Percentiles rank a stretch among this genome's conserved stretches.
These are phyloP conservation scores for Erigeron canadensis DNA, from an alignment of 129 eudicot genomes.

Conservation along the genomic window DNA sequence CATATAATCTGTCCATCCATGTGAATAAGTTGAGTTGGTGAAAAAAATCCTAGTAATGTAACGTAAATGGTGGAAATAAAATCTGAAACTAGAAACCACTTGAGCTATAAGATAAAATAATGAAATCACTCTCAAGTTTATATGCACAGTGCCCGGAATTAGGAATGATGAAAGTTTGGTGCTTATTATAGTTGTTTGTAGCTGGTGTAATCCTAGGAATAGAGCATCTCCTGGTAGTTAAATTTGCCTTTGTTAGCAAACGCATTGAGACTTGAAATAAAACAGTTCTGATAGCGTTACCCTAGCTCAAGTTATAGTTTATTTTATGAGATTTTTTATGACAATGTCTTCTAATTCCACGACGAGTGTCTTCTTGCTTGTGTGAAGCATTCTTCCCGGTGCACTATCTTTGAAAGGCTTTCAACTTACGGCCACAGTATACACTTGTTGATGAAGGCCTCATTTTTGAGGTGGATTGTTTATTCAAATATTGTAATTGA, in stretches of 20 bases:
- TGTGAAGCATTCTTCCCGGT: conserved; percentile 29
- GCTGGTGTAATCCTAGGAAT: no score
- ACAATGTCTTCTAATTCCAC: conserved; percentile 28
- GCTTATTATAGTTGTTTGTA: no score
- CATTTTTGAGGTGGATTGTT: background rate
- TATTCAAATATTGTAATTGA: background rate
- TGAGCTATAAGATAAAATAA: no score
- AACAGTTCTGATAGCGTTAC: background rate
- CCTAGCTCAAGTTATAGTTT: background rate
- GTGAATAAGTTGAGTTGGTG: no score
- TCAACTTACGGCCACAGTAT: background rate
- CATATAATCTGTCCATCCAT: no score
- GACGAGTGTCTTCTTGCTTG: conserved; percentile 33
- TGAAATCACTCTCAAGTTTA: no score
- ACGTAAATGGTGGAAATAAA: no score
- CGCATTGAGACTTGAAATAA: background rate
- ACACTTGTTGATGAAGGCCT: background rate
- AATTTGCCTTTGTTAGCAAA: background rate
- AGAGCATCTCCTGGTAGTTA: no score
- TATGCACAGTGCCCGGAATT: no score
- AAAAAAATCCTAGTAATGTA: no score
- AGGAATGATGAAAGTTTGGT: no score
- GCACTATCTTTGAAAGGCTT: conserved; percentile 7
- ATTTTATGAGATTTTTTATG: background rate
- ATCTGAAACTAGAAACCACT: no score